phyloP scores from a whole-genome alignment of 257 asterid species.

The Capsicum pubescens region DNA sequence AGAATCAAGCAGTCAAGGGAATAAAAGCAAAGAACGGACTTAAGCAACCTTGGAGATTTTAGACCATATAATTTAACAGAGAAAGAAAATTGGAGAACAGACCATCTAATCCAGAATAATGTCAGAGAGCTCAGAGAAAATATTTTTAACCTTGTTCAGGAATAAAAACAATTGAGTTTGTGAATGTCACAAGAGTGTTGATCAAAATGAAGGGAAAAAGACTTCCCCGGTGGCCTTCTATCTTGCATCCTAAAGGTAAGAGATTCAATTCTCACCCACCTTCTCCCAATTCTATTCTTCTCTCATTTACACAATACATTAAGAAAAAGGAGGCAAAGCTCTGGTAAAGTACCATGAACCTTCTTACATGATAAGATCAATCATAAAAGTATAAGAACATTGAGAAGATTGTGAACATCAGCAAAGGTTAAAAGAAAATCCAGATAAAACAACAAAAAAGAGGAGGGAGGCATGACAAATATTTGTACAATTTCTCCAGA shows the following conservation, averaged over 20 bases:
- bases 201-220: constrained; percentile 20
- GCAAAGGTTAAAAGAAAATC: background rate
- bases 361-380: background rate
- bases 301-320: background rate
- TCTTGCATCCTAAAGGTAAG: background rate
- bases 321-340: background rate
- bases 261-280: background rate
- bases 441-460: background rate
- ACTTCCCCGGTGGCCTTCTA: background rate
- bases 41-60: background rate
- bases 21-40: background rate
- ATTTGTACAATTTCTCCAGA: background rate
- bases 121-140: background rate
- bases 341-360: background rate
- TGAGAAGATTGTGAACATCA: background rate
- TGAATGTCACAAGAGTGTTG: background rate
- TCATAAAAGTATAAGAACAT: background rate
- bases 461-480: background rate
- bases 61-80: constrained; percentile 14
- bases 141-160: background rate
- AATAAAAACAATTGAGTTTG: constrained; percentile 11
- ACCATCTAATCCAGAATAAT: background rate
- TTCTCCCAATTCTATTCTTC: background rate
- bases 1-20: background rate
- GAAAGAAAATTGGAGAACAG: background rate